phyloP scores from a whole-genome alignment of 768 basidiomycete genomes.

The Kwoniella europaea region DNA sequence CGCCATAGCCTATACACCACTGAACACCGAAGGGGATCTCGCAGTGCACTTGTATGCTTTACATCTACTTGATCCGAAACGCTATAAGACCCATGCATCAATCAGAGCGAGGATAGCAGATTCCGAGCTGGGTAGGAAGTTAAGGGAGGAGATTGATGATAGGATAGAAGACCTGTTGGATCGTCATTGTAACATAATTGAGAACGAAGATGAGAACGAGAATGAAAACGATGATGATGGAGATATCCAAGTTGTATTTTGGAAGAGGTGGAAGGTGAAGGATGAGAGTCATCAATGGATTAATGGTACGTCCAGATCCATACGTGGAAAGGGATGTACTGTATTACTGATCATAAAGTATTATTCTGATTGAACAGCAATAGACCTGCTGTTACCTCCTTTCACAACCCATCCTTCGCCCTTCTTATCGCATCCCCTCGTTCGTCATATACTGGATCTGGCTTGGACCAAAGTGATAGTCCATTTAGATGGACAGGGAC shows the following conservation, averaged over 20 bases:
- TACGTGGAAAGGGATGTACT: background rate
- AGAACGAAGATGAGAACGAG: conserved; percentile 1
- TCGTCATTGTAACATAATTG: background rate
- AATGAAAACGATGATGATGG: conserved; percentile 14
- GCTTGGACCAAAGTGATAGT: conserved; percentile 13
- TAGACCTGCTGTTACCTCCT: conserved; percentile 31
- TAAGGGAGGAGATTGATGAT: conserved; percentile 17
- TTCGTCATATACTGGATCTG: conserved; percentile 21
- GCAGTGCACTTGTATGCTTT: conserved; percentile 30
- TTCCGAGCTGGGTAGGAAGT: background rate
- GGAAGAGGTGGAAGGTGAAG: conserved; percentile 18
- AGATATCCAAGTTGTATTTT: conserved; percentile 21
- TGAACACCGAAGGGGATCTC: background rate
- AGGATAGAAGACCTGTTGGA: conserved; percentile 33
- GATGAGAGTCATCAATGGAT: background rate
- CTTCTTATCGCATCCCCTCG: conserved; percentile 28
- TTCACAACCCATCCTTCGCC: conserved; percentile 24
- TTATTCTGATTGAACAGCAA: conserved; percentile 4
- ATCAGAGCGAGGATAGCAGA: conserved; percentile 10
- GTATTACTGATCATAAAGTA: too few relatives aligned
- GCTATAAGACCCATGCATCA: background rate
- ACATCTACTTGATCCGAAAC: conserved; percentile 3
- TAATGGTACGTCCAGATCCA: conserved; percentile 16
- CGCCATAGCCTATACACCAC: background rate
- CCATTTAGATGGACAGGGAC: background rate